Conservation (phyloP, 352 stramenopile genomes). For the Pythium aquatile region DNA sequence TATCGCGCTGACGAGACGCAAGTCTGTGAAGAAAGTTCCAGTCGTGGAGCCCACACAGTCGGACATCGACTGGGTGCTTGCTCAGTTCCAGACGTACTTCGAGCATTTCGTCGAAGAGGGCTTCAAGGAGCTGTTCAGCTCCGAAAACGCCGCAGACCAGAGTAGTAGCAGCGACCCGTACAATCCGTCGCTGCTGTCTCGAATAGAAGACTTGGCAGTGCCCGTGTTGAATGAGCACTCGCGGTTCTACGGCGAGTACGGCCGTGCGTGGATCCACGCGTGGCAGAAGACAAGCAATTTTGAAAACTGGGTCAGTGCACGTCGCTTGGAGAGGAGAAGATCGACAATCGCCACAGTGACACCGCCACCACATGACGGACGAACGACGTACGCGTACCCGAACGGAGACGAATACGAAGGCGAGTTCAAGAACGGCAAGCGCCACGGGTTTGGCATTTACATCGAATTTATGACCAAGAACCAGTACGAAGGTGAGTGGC, state of each 20-base stretch:
- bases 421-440: conserved; percentile 55
- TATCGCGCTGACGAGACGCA: conserved; percentile 14
- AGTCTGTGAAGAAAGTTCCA: conserved; percentile 1
- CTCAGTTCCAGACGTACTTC: conserved; percentile 64
- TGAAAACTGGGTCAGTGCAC: conserved; percentile 39
- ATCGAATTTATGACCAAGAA: conserved; percentile 73
- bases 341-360: conserved; percentile 23
- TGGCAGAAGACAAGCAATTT: conserved; percentile 74
- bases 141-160: background rate
- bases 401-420: conserved; percentile 84
- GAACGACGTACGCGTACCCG: conserved; percentile 49
- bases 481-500: conserved; percentile 78
- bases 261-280: conserved; percentile 51
- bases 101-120: conserved; percentile 50
- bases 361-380: conserved; percentile 45
- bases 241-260: conserved; percentile 56
- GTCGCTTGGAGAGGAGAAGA: conserved; percentile 32
- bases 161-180: conserved; percentile 28
- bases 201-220: conserved; percentile 51
- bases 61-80: conserved; percentile 61
- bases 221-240: conserved; percentile 43
- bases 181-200: conserved; percentile 42
- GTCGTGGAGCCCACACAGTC: conserved; percentile 28
- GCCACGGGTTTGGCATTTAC: conserved; percentile 76
- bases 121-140: conserved; percentile 30